Evolutionary conservation across 2,329 filamentous ascomycete genomes (phyloP), one percentile per base, ranked within the genome.

Genomic region (Clonostachys byssicola): DNA sequence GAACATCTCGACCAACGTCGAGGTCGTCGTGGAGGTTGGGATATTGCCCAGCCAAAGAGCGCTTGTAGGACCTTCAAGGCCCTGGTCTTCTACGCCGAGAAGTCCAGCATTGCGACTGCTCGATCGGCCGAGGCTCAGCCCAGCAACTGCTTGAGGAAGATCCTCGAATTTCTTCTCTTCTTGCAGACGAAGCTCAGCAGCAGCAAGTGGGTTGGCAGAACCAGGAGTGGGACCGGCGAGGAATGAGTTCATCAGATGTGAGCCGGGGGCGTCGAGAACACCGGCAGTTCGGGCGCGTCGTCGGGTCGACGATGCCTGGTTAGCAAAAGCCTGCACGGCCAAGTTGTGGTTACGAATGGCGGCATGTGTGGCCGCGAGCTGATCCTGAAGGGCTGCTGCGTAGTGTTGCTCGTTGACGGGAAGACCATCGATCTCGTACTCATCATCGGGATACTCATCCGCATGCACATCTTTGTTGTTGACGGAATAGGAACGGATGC

Each of bases 391-490:
- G 44, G 77, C 71, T 23, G 80, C 81, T 48, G 86, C 78, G 51
- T 82, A 82, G 45, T 81, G 75, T 50, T 61, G 75, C 49, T 83
- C 78, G 41, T 80, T 68, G 17, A 68, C 67, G 46, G 80, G 61
- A 12, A 33, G 23, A 17, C 44, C 46, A 20, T 34, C 39, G 18
- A 20, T 43, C 14, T 45, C 45, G 34, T 50, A 49, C 5, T 76
- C 76, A 17, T 63, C 59, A 36, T 78, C 84, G 23, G 91, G 86
- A 45, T 95, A 92, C 42, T 90, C 86, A 57, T 95, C 90, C 3
- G 88, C 92, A 59, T 97, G 97, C 65, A 94, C 95, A 64, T 97
- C 92, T 68, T 95, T 96, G 47, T 95, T 95, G 67, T 99, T 99
- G 54, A 99, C 94, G 1, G 94, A 99, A 66, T 96, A 97, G 2